These are phyloP conservation scores for Flueggea neowawraea DNA, from an alignment of 441 rosid species.

Conservation along the genomic window DNA sequence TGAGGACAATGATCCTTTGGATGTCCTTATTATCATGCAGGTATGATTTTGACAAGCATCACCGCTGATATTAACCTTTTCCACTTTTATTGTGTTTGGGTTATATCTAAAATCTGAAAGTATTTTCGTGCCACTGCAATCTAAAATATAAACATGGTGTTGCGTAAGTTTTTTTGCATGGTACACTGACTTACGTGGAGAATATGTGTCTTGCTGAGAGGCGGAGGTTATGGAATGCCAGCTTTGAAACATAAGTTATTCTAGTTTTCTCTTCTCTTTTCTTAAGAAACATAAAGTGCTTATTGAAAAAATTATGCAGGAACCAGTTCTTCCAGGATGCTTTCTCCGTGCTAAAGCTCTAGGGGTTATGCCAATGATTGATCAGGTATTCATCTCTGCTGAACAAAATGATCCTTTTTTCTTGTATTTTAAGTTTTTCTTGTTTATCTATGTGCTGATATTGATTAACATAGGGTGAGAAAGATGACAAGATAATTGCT, in stretches of 20 bases:
- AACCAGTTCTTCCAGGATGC: constrained; percentile 86
- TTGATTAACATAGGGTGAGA: constrained; percentile 64
- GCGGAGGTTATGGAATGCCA: too few relatives aligned
- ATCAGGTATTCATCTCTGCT: constrained; percentile 50
- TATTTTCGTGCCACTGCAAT: background rate
- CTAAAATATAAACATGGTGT: too few relatives aligned
- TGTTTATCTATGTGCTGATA: background rate
- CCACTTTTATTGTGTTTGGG: too few relatives aligned
- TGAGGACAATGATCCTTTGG: constrained; percentile 96
- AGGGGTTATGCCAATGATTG: constrained; percentile 99
- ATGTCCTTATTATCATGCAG: constrained; percentile 93
- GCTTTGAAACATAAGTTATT: background rate
- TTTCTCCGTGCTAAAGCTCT: constrained; percentile 97
- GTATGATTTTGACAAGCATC: constrained; percentile 24
- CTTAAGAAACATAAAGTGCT: background rate
- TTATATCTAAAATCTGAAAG: background rate
- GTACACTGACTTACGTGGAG: too few relatives aligned
- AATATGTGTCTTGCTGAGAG: too few relatives aligned
- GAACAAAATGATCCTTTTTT: constrained; percentile 9
- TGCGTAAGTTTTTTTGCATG: too few relatives aligned
- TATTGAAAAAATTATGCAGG: constrained; percentile 34
- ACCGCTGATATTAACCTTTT: too few relatives aligned
- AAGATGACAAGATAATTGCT: constrained; percentile 98
- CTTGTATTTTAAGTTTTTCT: background rate
- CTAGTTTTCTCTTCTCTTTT: background rate